phyloP scores from a whole-genome alignment of 345 rosid species.

The Eucalyptus victrix region DNA sequence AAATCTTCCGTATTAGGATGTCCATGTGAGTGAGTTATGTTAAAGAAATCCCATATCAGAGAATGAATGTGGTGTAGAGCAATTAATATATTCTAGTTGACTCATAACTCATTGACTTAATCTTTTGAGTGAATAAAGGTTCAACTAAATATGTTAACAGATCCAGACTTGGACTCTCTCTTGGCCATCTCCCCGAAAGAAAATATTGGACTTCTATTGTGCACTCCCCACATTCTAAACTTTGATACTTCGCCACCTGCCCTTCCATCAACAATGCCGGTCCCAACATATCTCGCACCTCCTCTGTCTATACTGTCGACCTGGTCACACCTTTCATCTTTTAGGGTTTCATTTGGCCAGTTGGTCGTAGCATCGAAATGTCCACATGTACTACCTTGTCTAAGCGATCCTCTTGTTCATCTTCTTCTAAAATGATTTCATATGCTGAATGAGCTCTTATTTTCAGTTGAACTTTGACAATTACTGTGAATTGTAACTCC shows the following conservation, averaged over 20 bases:
- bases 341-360: neutral
- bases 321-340: neutral
- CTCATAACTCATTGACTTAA: too few relatives aligned
- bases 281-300: neutral
- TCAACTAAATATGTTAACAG: too few relatives aligned
- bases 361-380: neutral
- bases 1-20: neutral
- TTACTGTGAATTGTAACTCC: neutral
- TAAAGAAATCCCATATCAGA: rapidly evolving
- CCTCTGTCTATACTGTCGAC: neutral
- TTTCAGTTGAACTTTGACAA: neutral
- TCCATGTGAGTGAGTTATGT: too few relatives aligned
- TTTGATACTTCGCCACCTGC: neutral
- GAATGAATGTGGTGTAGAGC: too few relatives aligned
- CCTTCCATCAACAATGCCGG: neutral
- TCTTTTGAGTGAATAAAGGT: rapidly evolving
- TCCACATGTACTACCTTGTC: neutral
- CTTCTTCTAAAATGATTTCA: neutral
- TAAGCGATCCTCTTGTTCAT: neutral
- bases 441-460: neutral
- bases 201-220: too few relatives aligned
- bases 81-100: too few relatives aligned
- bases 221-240: neutral
- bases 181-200: too few relatives aligned
- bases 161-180: too few relatives aligned